Base-by-base conservation (phyloP, 2,329 filamentous ascomycete genomes). In the Fusarium continuum region DNA sequence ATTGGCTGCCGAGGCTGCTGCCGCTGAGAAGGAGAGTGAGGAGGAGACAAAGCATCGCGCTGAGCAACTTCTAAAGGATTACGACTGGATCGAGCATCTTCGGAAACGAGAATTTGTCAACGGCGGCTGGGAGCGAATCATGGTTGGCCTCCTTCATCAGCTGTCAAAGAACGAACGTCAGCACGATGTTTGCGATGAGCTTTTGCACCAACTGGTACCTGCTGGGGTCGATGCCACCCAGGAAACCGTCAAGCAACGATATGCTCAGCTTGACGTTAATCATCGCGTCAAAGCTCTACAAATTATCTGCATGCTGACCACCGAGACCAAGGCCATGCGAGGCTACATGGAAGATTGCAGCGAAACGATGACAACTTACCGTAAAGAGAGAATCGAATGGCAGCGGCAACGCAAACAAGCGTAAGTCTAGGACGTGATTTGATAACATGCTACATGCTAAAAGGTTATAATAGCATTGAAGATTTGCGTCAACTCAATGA, bases 341-440 rank as follows among this genome's bases (percentile, higher is more conserved):
- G 89, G 87, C 14, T 96, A 96, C 73, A 90, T 99, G 82, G 92
- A 97, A 67, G 90, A 94, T 62, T 96, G 93, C 77, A 92, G 91
- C 64, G 91, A 94, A 72, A 91, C 92, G 49, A 97, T 98, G 93
- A 99, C 95, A 2, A 87, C 88, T 50, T 92, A 96, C 72, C 89
- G 95, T 44, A 99, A 99, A 76, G 91, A 96, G 74, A 97, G 97
- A 79, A 97, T 97, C 60, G 92, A 96, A 65, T 90, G 88, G 77
- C 94, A 98, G 77, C 87, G 93, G 65, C 87, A 91, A 68, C 88
- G 91, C 64, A 88, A 88, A 67, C 82, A 85, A 75, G 80, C 82
- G 85, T 88, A 79, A 76, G 86, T 83, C 29, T 5, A 20, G 13
- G 45, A 26, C 6, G 11, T 5, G 13, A 3, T 2, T 26, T 16